phyloP scores from a whole-genome alignment of 164 flowering plant species.

The Berberis vulgaris region DNA sequence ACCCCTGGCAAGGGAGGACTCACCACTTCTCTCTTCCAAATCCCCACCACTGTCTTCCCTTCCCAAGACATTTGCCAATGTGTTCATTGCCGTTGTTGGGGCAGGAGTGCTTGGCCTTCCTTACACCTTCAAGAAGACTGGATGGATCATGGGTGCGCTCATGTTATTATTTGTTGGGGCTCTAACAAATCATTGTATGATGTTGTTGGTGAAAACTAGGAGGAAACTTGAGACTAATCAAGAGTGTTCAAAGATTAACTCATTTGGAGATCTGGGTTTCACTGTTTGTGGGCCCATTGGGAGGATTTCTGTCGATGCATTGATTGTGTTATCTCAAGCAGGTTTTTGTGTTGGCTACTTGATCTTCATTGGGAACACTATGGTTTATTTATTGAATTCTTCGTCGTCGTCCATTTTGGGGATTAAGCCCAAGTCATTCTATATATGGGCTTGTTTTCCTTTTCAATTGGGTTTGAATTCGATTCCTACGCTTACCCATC shows the following conservation, averaged over 20 bases:
- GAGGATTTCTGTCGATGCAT: slow-evolving; percentile 33
- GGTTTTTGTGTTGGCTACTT: slow-evolving; percentile 48
- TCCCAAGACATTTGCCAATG: slow-evolving; percentile 76
- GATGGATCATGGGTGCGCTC: slow-evolving; percentile 46
- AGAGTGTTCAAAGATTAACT: slow-evolving; percentile 22
- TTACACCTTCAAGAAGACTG: slow-evolving; percentile 65
- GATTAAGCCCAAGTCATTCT: slow-evolving; percentile 28
- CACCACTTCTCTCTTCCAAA: slow-evolving; percentile 36
- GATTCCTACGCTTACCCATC: slow-evolving; percentile 63
- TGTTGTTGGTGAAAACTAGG: slow-evolving; percentile 51
- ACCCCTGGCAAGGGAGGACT: slow-evolving; percentile 33
- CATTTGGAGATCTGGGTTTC: slow-evolving; percentile 53
- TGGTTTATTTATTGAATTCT: slow-evolving; percentile 31
- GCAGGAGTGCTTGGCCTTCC: slow-evolving; percentile 88
- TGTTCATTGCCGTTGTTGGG: slow-evolving; percentile 82
- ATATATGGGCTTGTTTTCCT: slow-evolving; percentile 65
- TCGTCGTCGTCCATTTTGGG: slow-evolving; percentile 5
- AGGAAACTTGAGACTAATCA: slow-evolving; percentile 25
- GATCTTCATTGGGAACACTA: slow-evolving; percentile 51
- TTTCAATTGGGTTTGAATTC: slow-evolving; percentile 78
- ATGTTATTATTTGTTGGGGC: slow-evolving; percentile 39
- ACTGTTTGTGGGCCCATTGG: slow-evolving; percentile 44
- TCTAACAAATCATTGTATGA: slow-evolving; percentile 65
- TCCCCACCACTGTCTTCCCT: slow-evolving; percentile 34
- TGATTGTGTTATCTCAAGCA: slow-evolving; percentile 53